phyloP scores from a whole-genome alignment of 2,329 filamentous ascomycete genomes.

The Neonectria neomacrospora region DNA sequence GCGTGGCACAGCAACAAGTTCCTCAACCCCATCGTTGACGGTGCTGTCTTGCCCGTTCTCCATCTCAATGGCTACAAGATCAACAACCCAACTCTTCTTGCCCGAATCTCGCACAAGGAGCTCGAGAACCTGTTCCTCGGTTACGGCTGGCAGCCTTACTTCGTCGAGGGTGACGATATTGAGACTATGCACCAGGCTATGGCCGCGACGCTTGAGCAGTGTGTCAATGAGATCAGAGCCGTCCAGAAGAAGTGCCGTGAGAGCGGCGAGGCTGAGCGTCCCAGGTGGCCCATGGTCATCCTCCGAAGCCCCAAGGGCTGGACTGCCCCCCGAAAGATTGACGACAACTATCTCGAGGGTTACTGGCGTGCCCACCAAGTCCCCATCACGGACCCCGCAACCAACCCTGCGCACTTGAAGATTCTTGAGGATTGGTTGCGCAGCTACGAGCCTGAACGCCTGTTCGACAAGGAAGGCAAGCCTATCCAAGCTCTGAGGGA shows the following conservation, averaged over 20 bases:
- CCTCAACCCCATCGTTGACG: constrained; percentile 81
- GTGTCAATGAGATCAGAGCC: constrained; percentile 74
- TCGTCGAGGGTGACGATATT: constrained; percentile 80
- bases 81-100: constrained; percentile 80
- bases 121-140: constrained; percentile 75
- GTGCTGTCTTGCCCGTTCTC: constrained; percentile 80
- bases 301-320: constrained; percentile 83
- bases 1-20: constrained; percentile 88
- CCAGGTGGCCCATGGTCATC: constrained; percentile 82
- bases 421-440: constrained; percentile 81
- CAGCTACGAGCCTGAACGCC: constrained; percentile 77
- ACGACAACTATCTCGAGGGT: constrained; percentile 77
- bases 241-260: constrained; percentile 79
- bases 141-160: constrained; percentile 83
- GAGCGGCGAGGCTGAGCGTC: constrained; percentile 74
- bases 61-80: constrained; percentile 89
- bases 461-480: constrained; percentile 73
- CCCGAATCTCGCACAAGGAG: constrained; percentile 79
- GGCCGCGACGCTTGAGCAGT: constrained; percentile 79
- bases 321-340: constrained; percentile 78
- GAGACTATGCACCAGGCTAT: constrained; percentile 85
- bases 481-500: constrained; percentile 71
- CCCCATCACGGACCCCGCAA: constrained; percentile 75
- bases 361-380: constrained; percentile 85
- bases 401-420: constrained; percentile 73